These are phyloP conservation scores for Paecilomyces formosus DNA, from an alignment of 2,329 filamentous ascomycete species.

Conservation along the genomic window DNA sequence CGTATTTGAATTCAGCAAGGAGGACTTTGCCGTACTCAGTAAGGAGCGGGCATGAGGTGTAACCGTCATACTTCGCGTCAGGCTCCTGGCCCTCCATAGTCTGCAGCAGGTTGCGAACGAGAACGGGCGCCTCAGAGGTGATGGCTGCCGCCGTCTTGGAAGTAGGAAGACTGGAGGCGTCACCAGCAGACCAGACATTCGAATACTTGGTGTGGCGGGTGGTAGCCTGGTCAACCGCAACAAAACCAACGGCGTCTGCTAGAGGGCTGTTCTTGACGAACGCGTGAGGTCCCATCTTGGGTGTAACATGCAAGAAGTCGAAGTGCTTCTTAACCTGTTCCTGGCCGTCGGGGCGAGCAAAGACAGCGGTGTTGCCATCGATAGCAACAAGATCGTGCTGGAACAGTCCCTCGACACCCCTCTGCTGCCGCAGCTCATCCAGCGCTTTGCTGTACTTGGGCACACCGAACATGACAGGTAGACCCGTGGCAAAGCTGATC, in stretches of 20 bases:
- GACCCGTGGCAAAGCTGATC: conserved; percentile 50
- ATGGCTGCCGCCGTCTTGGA: conserved; percentile 51
- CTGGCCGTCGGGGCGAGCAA: conserved; percentile 38
- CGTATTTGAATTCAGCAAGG: conserved; percentile 60
- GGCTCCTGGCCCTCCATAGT: conserved; percentile 40
- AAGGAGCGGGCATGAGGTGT: conserved; percentile 49
- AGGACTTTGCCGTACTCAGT: conserved; percentile 57
- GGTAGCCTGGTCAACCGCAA: conserved; percentile 50
- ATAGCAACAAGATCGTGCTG: conserved; percentile 50
- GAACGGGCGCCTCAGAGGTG: conserved; percentile 44
- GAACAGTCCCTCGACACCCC: conserved; percentile 53
- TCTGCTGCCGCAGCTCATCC: conserved; percentile 46
- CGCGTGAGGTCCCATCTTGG: conserved; percentile 52
- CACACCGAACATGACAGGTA: conserved; percentile 53
- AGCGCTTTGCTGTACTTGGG: conserved; percentile 52
- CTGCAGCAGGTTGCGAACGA: conserved; percentile 43
- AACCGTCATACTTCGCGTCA: conserved; percentile 45
- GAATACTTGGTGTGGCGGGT: conserved; percentile 47
- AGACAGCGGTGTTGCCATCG: conserved; percentile 47
- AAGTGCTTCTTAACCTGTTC: conserved; percentile 42
- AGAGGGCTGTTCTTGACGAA: conserved; percentile 49
- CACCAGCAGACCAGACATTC: conserved; percentile 54
- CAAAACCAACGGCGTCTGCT: conserved; percentile 50
- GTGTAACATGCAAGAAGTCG: conserved; percentile 50
- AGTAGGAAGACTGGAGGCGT: conserved; percentile 53